phyloP scores from a whole-genome alignment of 1,139 yeast genomes.

The Blastobotrys niveus region DNA sequence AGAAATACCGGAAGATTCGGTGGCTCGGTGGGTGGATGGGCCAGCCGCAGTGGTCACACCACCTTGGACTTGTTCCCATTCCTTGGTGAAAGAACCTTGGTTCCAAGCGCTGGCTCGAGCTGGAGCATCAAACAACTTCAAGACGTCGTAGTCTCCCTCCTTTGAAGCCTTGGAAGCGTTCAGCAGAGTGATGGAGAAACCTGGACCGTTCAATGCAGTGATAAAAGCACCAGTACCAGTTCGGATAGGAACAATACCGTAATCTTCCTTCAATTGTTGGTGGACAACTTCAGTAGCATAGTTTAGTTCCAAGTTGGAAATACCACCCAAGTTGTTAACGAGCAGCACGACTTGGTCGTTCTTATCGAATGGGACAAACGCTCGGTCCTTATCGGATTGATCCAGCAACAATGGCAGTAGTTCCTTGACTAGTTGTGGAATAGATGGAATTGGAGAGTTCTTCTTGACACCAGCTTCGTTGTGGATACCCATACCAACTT shows the following conservation, averaged over 20 bases:
- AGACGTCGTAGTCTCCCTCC: slow-evolving; percentile 34
- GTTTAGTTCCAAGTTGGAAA: slow-evolving; percentile 67
- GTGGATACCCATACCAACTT: slow-evolving; percentile 93
- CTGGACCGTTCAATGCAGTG: slow-evolving; percentile 87
- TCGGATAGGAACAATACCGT: slow-evolving; percentile 59
- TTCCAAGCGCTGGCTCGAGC: slow-evolving; percentile 86
- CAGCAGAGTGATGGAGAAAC: slow-evolving; percentile 73
- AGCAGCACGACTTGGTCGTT: slow-evolving; percentile 63
- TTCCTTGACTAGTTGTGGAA: slow-evolving; percentile 38
- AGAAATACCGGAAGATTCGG: slow-evolving; percentile 34
- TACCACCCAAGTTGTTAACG: slow-evolving; percentile 80
- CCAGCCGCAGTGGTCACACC: slow-evolving; percentile 34
- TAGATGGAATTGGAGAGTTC: slow-evolving; percentile 57
- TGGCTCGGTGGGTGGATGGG: slow-evolving; percentile 20
- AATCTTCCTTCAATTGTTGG: slow-evolving; percentile 41
- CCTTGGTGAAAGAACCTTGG: slow-evolving; percentile 29
- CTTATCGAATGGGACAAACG: slow-evolving; percentile 48
- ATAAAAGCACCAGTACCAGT: slow-evolving; percentile 69
- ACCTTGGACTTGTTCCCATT: slow-evolving; percentile 36
- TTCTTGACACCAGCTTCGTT: slow-evolving; percentile 84
- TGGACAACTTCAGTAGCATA: slow-evolving; percentile 52
- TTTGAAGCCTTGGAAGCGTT: slow-evolving; percentile 48
- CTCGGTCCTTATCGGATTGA: slow-evolving; percentile 33
- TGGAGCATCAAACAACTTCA: slow-evolving; percentile 54
- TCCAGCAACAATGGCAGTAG: slow-evolving; percentile 31